Base-by-base conservation (phyloP, 345 rosid species). In the Gossypium mustelinum region DNA sequence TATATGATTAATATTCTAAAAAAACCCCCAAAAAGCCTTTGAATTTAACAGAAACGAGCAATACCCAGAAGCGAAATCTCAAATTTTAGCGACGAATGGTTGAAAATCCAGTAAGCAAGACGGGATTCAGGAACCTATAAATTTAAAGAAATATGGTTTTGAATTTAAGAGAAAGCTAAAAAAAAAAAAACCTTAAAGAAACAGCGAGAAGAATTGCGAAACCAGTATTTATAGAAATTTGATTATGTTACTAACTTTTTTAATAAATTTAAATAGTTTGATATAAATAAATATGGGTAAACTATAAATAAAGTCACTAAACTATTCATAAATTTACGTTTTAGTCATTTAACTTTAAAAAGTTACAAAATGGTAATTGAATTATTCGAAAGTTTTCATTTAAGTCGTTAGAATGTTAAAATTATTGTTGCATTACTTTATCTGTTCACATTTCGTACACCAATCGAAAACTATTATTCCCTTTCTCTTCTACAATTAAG, bases 371-470 rank as follows among this genome's bases (percentile, higher is more conserved):
- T 34, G 0, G 0, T 34, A 34, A 34, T 34, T 34, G 0, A 34
- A 34, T 34, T 34, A 34, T 34, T 34, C 0, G 0, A 34, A 5
- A 34, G 7, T 34, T 34, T 34, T 5, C 0, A 34, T 34, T 34
- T 34, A 5, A 34, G 1, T 5, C 41, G 0, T 0, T 34, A 34
- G 1, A 34, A 34, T 34, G 7, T 34, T 34, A 5, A 34, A 34
- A 1, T 34, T 34, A 34, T 34, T 4, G 39, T 4, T 34, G 39
- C 39, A 34, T 34, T 34, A 34, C 39, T 34, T 34, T 34, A 34
- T 34, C 0, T 5, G 0, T 34, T 34, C 1, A 34, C 0, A 34
- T 5, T 1, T 0, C 1, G 7, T 34, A 34, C 0, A 34, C 7
- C 5, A 34, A 34, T 34, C 1, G 1, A 34, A 34, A 5, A 1